phyloP scores from a whole-genome alignment of 352 stramenopile species.

The Thalassiosira mediterranea region DNA sequence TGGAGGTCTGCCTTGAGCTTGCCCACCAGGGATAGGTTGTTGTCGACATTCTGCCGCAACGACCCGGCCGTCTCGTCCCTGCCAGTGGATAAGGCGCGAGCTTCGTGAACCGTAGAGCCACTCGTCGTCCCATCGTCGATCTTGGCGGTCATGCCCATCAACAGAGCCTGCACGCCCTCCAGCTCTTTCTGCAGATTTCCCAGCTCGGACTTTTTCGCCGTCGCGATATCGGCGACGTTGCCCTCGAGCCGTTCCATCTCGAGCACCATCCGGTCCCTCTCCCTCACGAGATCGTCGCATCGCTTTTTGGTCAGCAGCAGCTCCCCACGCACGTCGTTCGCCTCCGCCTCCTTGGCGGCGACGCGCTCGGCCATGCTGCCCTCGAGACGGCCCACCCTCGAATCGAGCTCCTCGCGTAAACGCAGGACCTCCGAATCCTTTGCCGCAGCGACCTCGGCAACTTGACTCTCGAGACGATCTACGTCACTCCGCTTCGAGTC shows the following conservation, averaged over 20 bases:
- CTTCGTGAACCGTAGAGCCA: background rate
- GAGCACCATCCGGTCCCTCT: too few species aligned
- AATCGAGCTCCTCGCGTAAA: background rate
- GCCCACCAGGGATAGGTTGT: constrained; percentile 6
- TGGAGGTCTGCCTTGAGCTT: constrained; percentile 3
- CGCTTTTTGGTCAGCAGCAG: too few species aligned
- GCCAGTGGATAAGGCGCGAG: background rate
- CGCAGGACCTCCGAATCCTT: background rate
- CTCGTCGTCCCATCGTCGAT: too few species aligned
- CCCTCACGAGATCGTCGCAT: too few species aligned
- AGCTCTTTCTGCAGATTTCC: too few species aligned
- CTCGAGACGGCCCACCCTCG: background rate
- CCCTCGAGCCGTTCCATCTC: too few species aligned
- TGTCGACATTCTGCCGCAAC: too few species aligned
- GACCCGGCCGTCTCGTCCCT: constrained; percentile 4
- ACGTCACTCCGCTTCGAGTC: background rate
- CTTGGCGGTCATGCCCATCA: too few species aligned
- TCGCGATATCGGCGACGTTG: too few species aligned
- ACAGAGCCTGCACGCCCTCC: too few species aligned
- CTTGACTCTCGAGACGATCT: background rate
- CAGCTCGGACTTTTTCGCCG: too few species aligned
- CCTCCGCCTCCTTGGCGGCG: background rate
- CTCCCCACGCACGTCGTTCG: background rate
- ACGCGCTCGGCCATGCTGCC: background rate
- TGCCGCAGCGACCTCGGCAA: background rate